Conservation (phyloP, 2,329 filamentous ascomycete genomes). For the Talaromyces sp. region DNA sequence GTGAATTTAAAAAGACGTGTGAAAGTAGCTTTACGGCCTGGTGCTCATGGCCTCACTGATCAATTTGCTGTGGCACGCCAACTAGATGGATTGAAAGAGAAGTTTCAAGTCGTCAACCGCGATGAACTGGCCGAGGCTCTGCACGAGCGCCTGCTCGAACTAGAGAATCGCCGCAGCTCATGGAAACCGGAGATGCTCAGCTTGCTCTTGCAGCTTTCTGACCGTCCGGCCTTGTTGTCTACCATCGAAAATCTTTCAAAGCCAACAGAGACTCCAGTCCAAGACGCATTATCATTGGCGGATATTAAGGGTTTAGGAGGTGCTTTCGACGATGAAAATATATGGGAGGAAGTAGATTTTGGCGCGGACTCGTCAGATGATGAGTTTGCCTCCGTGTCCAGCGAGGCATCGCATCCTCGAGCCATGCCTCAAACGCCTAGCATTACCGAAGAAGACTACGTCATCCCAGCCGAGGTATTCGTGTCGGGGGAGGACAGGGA, state of each 20-base stretch:
- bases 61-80: constrained; percentile 71
- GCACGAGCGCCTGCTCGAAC: constrained; percentile 59
- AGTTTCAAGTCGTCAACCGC: constrained; percentile 77
- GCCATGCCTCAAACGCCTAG: constrained; percentile 31
- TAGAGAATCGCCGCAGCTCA: constrained; percentile 59
- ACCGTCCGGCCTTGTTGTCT: constrained; percentile 74
- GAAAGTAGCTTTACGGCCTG: constrained; percentile 38
- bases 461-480: constrained; percentile 38
- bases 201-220: constrained; percentile 77
- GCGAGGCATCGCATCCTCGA: constrained; percentile 33
- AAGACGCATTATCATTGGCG: constrained; percentile 69
- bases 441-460: constrained; percentile 35
- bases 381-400: constrained; percentile 37
- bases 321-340: constrained; percentile 56
- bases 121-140: constrained; percentile 78
- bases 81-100: constrained; percentile 77
- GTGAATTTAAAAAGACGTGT: constrained; percentile 34
- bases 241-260: constrained; percentile 64
- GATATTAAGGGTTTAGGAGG: constrained; percentile 78
- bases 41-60: constrained; percentile 67
- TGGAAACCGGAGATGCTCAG: constrained; percentile 80
- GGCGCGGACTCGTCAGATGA: constrained; percentile 44
- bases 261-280: constrained; percentile 49
- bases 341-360: constrained; percentile 47
- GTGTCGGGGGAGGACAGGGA: constrained; percentile 33